A percentile compares a stretch with the other conserved stretches of the same genome.
phyloP scores from a whole-genome alignment of 164 flowering plant genomes.

The Macadamia tetraphylla region DNA sequence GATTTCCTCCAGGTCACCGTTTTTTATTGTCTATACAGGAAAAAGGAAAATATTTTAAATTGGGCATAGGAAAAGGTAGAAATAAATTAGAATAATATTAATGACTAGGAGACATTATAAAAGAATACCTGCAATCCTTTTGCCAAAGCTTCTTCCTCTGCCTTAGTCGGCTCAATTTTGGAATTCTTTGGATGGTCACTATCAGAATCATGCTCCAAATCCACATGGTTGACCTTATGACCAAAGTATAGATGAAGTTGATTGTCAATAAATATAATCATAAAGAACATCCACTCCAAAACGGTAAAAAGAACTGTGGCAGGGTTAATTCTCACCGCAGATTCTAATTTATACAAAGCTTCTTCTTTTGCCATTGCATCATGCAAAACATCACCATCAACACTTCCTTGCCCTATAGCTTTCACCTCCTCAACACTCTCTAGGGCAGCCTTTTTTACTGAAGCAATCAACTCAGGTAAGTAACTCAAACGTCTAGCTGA shows the following conservation, averaged over 20 bases:
- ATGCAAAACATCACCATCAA: constrained; percentile 14
- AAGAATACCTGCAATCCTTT: constrained; percentile 80
- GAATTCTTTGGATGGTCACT: constrained; percentile 40
- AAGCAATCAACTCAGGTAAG: constrained; percentile 73
- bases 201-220: constrained; percentile 53
- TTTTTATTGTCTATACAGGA: constrained; percentile 66
- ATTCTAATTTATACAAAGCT: constrained; percentile 31
- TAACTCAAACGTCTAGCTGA: constrained; percentile 36
- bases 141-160: constrained; percentile 90
- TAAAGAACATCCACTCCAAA: not conserved
- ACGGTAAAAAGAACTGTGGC: not conserved
- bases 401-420: constrained; percentile 34
- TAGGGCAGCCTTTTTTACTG: constrained; percentile 53
- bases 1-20: constrained; percentile 92
- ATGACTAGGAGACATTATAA: not conserved
- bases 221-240: constrained; percentile 42
- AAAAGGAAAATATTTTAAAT: not conserved
- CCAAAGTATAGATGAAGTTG: not conserved
- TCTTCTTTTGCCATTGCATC: constrained; percentile 24
- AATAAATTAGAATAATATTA: not conserved
- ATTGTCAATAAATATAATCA: not conserved
- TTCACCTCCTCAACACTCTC: constrained; percentile 56
- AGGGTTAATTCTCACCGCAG: constrained; percentile 35
- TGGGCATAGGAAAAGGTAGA: not conserved
- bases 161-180: constrained; percentile 87